phyloP scores from a whole-genome alignment of 148 eudicot species.

The Polygonum aviculare region DNA sequence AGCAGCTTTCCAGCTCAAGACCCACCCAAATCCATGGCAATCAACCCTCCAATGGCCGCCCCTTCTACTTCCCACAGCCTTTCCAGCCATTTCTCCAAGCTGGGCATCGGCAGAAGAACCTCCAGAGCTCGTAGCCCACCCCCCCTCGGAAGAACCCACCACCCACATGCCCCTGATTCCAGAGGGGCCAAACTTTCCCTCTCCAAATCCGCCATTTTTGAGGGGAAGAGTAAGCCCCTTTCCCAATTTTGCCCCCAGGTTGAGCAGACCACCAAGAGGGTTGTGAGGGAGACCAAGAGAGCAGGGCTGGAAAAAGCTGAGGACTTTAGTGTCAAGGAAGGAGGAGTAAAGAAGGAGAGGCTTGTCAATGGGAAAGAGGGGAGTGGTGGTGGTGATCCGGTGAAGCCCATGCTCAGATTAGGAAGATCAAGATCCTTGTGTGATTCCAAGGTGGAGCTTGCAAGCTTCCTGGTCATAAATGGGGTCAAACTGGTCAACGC shows the following conservation, averaged over 20 bases:
- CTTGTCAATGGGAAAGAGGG: slow-evolving; percentile 5
- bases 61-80: not conserved
- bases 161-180: not conserved
- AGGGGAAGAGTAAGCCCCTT: not conserved
- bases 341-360: not conserved
- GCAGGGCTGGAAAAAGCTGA: slow-evolving; percentile 21
- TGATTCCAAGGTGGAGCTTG: slow-evolving; percentile 51
- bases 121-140: slow-evolving; percentile 7
- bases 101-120: not conserved
- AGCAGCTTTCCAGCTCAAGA: slow-evolving; percentile 1
- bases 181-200: not conserved
- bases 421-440: slow-evolving; percentile 57
- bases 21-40: slow-evolving; percentile 2
- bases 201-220: slow-evolving; percentile 9
- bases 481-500: slow-evolving; percentile 78
- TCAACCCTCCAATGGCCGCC: not conserved
- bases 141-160: not conserved
- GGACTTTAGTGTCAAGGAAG: slow-evolving; percentile 8
- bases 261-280: slow-evolving; percentile 2
- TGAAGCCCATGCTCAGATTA: slow-evolving; percentile 14
- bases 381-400: not conserved
- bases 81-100: slow-evolving; percentile 4
- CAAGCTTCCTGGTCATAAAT: slow-evolving; percentile 51
- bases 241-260: not conserved
- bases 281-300: slow-evolving; percentile 10